These are phyloP conservation scores for Helenozyma rhizophorensis DNA, from an alignment of 805 yeast genomes.

Conservation along the genomic window DNA sequence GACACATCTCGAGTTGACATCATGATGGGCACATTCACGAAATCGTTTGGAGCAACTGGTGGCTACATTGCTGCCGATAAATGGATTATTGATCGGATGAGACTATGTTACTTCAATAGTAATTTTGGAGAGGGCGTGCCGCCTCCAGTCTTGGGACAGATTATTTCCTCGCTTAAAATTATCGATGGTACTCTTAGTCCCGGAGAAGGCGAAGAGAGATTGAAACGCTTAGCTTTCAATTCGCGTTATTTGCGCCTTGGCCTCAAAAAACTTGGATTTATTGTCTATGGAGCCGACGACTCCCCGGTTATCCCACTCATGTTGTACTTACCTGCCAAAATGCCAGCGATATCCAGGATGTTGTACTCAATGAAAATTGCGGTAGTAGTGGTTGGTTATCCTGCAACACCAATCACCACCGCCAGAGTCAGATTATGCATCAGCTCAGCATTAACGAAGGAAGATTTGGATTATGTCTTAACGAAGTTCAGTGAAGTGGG, in stretches of 20 bases:
- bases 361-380: conserved; percentile 80
- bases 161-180: conserved; percentile 70
- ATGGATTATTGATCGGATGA: conserved; percentile 65
- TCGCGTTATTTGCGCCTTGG: conserved; percentile 91
- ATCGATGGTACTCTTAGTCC: conserved; percentile 81
- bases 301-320: conserved; percentile 92
- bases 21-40: conserved; percentile 96
- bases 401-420: conserved; percentile 90
- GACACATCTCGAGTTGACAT: conserved; percentile 75
- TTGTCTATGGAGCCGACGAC: conserved; percentile 92
- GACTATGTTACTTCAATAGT: conserved; percentile 67
- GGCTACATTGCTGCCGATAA: conserved; percentile 87
- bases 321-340: conserved; percentile 85
- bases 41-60: conserved; percentile 98
- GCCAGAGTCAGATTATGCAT: conserved; percentile 93
- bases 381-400: conserved; percentile 94
- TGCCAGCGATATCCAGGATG: conserved; percentile 88
- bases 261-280: conserved; percentile 86
- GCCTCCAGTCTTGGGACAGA: conserved; percentile 90
- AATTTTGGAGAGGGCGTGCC: conserved; percentile 80
- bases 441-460: conserved; percentile 87
- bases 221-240: conserved; percentile 92
- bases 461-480: conserved; percentile 81
- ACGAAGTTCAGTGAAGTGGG: conserved; percentile 74
- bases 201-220: conserved; percentile 88